Base-by-base conservation (phyloP, 352 stramenopile species). In the Bremia lactucae region DNA sequence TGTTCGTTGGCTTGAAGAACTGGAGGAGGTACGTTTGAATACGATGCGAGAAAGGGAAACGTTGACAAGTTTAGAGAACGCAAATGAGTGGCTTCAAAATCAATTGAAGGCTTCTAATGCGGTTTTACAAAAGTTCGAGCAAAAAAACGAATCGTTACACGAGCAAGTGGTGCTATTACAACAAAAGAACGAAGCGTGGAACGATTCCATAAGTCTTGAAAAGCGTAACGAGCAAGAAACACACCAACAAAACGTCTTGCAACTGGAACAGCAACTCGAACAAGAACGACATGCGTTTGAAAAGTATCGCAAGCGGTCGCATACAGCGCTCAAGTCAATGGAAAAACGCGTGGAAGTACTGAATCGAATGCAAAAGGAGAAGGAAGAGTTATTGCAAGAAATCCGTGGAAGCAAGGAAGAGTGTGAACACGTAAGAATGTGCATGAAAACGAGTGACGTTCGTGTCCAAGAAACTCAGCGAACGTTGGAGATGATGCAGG, bases 301-400 rank as follows among this genome's bases (percentile, higher is more conserved):
- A 41, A 52, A 62, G 31, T 91, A 91, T 28, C 71, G 76, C 33
- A 52, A 60, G 24, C 59, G 70, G 10, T 85, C 73, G 6, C 75
- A 83, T 34, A 64, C 78, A 1, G 78, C 78, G 1, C 41, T 91
- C 2, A 88, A 87, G 51, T 88, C 88, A 46, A 65, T 87, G 25
- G 78, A 91, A 48, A 87, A 83, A 42, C 68, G 78, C 19, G 68
- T 75, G 7, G 74, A 87, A 42, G 42, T 90, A 13, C 57, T 90
- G 20, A 90, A 90, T 35, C 63, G 64, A 9, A 90, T 87, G 77
- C 68, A 65, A 11, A 84, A 78, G 23, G 77, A 85, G 39, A 87
- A 86, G 15, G 72, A 83, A 20, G 31, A 26, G 20, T 41, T 87
- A 24, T 36, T 59, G 21, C 39, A 47, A 3, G 38, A 65, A 42